These are phyloP conservation scores for Penicillium frequentans DNA, from an alignment of 2,329 filamentous ascomycete species.

Conservation along the genomic window DNA sequence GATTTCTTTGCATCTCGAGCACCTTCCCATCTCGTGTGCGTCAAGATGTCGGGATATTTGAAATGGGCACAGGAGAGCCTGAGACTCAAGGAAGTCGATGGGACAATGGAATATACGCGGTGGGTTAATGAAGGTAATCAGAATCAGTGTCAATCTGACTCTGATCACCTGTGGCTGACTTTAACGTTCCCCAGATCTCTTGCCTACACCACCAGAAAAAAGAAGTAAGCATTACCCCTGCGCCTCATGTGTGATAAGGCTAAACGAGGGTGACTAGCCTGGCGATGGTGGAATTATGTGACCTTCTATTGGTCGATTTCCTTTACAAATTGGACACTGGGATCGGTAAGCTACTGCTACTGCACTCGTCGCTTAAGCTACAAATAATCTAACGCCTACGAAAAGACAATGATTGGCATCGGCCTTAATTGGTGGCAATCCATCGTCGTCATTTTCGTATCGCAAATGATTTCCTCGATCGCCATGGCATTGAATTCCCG, in stretches of 20 bases:
- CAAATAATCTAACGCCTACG: not conserved
- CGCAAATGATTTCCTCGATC: constrained; percentile 1
- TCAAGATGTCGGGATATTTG: not conserved
- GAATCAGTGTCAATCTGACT: not conserved
- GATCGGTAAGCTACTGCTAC: not conserved
- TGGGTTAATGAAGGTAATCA: constrained; percentile 3
- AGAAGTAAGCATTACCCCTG: not conserved
- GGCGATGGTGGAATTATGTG: constrained; percentile 6
- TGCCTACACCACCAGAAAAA: constrained; percentile 3
- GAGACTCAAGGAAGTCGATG: constrained; percentile 1
- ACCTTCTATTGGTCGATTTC: constrained; percentile 6
- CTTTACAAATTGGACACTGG: constrained; percentile 5
- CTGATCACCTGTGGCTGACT: not conserved
- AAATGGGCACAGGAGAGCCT: not conserved
- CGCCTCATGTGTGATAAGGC: not conserved
- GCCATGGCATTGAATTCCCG: constrained; percentile 5
- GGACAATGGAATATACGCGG: not conserved
- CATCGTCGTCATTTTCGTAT: constrained; percentile 3
- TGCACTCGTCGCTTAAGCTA: not conserved
- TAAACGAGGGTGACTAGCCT: not conserved
- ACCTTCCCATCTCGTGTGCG: not conserved
- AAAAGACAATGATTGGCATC: constrained; percentile 3
- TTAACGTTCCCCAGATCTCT: not conserved
- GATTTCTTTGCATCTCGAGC: not conserved
- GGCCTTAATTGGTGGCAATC: constrained; percentile 6